phyloP scores from a whole-genome alignment of 495 filamentous ascomycete genomes.

The Neurospora sp. region DNA sequence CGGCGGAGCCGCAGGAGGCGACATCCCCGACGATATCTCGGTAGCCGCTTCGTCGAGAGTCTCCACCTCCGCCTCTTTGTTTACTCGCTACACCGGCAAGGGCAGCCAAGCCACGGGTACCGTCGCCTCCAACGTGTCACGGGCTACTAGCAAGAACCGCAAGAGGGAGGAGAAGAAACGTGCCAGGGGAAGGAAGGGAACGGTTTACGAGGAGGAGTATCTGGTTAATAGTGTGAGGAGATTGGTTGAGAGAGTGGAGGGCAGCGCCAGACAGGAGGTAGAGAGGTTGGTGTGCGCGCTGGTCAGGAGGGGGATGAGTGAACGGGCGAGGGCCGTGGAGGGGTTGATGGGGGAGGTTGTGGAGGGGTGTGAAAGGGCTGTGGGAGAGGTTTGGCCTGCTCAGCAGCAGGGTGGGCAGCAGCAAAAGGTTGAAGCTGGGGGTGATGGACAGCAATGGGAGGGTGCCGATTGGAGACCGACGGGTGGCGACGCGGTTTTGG shows the following conservation, averaged over 20 bases:
- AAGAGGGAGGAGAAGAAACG: constrained; percentile 88
- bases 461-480: constrained; percentile 21
- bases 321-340: constrained; percentile 72
- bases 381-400: constrained; percentile 56
- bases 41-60: constrained; percentile 76
- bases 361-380: constrained; percentile 50
- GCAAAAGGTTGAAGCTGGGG: background rate
- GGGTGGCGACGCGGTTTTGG: constrained; percentile 42
- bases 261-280: constrained; percentile 50
- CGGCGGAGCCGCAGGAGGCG: constrained; percentile 41
- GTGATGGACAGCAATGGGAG: constrained; percentile 15
- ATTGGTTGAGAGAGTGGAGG: constrained; percentile 75
- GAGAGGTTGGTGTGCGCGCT: constrained; percentile 63
- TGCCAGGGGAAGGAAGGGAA: constrained; percentile 88
- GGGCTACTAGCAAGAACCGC: constrained; percentile 74
- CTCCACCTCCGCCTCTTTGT: constrained; percentile 68
- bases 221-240: constrained; percentile 77
- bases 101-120: constrained; percentile 51
- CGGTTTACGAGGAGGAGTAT: constrained; percentile 96
- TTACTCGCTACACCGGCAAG: constrained; percentile 82
- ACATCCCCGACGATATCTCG: constrained; percentile 85
- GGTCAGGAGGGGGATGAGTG: constrained; percentile 72
- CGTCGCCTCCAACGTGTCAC: constrained; percentile 49
- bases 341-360: constrained; percentile 59
- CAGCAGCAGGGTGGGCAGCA: constrained; percentile 11